Conservation (phyloP, 1,284 basidiomycete genomes). For the Garcileccinum viscosum region DNA sequence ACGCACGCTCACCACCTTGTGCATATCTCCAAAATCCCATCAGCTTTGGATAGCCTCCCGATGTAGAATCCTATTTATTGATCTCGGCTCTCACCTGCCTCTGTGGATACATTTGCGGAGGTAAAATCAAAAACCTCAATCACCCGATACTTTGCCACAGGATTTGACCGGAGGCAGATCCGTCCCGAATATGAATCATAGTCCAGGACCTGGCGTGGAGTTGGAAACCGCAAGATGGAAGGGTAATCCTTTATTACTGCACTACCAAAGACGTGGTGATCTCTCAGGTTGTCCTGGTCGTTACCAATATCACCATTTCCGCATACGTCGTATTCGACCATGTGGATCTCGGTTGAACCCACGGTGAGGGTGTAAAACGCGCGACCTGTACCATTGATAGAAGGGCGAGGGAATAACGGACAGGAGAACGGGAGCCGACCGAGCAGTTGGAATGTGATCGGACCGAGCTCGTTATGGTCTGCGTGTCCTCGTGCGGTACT, state of each 20-base stretch:
- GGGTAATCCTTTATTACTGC: no score
- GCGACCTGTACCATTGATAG: conserved; percentile 22
- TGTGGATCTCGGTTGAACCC: no score
- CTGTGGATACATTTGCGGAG: neutral
- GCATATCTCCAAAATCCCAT: no score
- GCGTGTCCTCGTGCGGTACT: neutral
- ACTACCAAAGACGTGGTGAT: no score
- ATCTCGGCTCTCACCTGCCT: no score
- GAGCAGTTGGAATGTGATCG: neutral
- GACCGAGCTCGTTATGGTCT: conserved; percentile 4
- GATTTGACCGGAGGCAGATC: conserved; percentile 18
- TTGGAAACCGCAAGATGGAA: neutral
- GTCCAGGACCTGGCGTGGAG: no score
- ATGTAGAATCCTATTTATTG: no score
- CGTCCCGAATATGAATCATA: conserved; percentile 30
- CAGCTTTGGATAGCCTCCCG: no score
- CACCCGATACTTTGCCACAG: neutral
- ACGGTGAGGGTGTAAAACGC: conserved; percentile 20
- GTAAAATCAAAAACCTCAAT: neutral
- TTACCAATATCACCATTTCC: no score
- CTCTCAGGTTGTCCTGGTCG: no score
- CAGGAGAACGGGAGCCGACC: no score
- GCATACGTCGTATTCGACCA: conserved; percentile 24
- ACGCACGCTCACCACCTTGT: no score
- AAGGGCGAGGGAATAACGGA: conserved; percentile 14